Evolutionary conservation across 306 rosid species (phyloP), one percentile per base, ranked within the genome.

Genomic region (Casuarina cunninghamiana): DNA sequence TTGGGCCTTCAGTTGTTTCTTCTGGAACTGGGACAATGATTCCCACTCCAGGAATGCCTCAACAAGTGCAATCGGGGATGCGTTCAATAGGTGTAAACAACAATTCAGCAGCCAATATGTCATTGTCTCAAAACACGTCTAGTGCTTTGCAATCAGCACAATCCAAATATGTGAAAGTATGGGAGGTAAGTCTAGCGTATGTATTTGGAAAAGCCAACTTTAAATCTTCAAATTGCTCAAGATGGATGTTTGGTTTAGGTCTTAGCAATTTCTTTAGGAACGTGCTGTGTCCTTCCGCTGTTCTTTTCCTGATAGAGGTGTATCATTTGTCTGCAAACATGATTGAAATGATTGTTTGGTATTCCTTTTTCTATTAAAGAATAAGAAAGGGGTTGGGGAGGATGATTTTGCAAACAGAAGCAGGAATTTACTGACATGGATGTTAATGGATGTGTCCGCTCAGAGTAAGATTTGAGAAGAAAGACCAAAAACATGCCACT

Each of bases 31-130:
- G 94, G 39, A 89, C 97, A 12, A 93, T 96, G 99, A 93, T 93
- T 78, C 99, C 99, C 53, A 96, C 98, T 77, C 98, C 98, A 17
- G 98, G 99, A 85, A 93, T 93, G 87, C 69, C 97, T 81, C 97
- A 95, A 84, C 96, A 87, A 78, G 93, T 73, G 72, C 97, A 86
- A 81, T 77, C 93, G 73, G 90, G 89, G 78, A 84, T 90, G 87
- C 99, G 84, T 51, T 53, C 97, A 32, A 89, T 89, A 79, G 87
- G 88, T 10, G 84, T 77, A 82, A 90, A 75, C 87, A 87, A 85
- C 85, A 87, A 85, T 81, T 70, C 90, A 39, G 91, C 91, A 68
- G 81, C 93, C 73, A 91, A 77, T 81, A 85, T 92, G 82, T 80
- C 94, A 5, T 85, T 93, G 79, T 71, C 92, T 19, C 99, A 95